These are phyloP conservation scores for Lentinula aciculospora DNA, from an alignment of 768 basidiomycete species.

Conservation along the genomic window DNA sequence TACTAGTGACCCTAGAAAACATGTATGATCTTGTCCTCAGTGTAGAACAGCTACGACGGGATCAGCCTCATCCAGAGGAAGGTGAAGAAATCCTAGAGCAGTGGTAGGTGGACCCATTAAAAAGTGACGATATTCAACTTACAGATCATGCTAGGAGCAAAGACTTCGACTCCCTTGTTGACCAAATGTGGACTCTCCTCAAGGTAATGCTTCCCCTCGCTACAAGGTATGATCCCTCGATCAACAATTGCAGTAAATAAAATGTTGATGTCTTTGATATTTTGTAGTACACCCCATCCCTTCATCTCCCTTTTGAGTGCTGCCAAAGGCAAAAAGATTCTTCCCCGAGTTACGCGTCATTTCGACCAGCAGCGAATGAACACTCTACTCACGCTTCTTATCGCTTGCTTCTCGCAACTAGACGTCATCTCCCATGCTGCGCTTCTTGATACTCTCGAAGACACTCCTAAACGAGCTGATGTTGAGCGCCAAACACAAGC, in stretches of 20 bases:
- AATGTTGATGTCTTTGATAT: background rate
- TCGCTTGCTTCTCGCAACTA: conserved; percentile 91
- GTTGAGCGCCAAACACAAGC: conserved; percentile 87
- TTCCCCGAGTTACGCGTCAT: conserved; percentile 85
- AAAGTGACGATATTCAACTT: background rate
- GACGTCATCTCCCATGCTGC: conserved; percentile 83
- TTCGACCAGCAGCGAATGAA: conserved; percentile 75
- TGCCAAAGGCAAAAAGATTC: conserved; percentile 88
- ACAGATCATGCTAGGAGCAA: conserved; percentile 38
- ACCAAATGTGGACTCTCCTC: conserved; percentile 74
- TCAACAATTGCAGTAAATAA: background rate
- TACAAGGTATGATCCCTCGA: conserved; percentile 71
- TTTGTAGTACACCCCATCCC: conserved; percentile 81
- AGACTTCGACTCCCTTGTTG: conserved; percentile 52
- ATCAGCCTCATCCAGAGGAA: conserved; percentile 66
- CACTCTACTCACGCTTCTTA: conserved; percentile 83
- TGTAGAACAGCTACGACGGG: conserved; percentile 79
- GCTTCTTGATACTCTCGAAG: conserved; percentile 60
- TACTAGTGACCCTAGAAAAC: conserved; percentile 72
- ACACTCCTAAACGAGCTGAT: conserved; percentile 56
- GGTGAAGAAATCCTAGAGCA: conserved; percentile 32
- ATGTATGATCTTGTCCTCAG: conserved; percentile 82
- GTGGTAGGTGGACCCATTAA: conserved; percentile 36
- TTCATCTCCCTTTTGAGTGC: conserved; percentile 89
- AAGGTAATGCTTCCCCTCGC: conserved; percentile 90